Evolutionary conservation across 495 filamentous ascomycete species (phyloP), one percentile per base, ranked within the genome.

Genomic region (Aspergillus egyptiacus): DNA sequence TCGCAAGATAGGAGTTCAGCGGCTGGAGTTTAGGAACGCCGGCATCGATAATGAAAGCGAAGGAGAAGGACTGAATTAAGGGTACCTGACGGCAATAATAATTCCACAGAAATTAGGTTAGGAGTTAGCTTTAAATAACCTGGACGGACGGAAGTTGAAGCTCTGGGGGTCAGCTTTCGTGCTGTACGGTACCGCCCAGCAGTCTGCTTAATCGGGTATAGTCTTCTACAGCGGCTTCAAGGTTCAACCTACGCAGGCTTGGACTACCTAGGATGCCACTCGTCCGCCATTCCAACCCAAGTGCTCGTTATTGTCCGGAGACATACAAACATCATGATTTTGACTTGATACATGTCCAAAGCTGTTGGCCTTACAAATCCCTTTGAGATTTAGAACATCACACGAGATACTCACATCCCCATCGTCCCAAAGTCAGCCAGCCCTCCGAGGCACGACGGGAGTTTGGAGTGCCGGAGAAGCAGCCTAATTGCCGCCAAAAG

Each of bases 201-300:
- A 32, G 39, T 1, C 11, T 37, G 5, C 48, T 32, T 23, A 44
- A 44, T 45, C 15, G 23, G 48, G 48, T 19, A 31, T 51, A 51
- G 48, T 22, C 28, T 31, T 20, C 24, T 15, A 28, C 30, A 15
- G 11, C 5, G n/a, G 6, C 23, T 9, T 41, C n/a, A 15, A 3
- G 13, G 30, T 33, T 28, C 35, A 17, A 22, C 18, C 35, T 20
- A 8, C 18, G 3, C 13, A 14, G 13, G 30, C n/a, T n/a, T n/a
- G n/a, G n/a, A n/a, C n/a, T n/a, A n/a, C n/a, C n/a, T n/a, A n/a
- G n/a, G n/a, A n/a, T n/a, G n/a, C n/a, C n/a, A n/a, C n/a, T n/a
- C n/a, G n/a, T n/a, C n/a, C n/a, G n/a, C n/a, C n/a, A n/a, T n/a
- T n/a, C n/a, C n/a, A n/a, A n/a, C n/a, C n/a, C n/a, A n/a, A n/a